Base-by-base conservation (phyloP, 2,329 filamentous ascomycete species). In the Diaporthe longicolla region DNA sequence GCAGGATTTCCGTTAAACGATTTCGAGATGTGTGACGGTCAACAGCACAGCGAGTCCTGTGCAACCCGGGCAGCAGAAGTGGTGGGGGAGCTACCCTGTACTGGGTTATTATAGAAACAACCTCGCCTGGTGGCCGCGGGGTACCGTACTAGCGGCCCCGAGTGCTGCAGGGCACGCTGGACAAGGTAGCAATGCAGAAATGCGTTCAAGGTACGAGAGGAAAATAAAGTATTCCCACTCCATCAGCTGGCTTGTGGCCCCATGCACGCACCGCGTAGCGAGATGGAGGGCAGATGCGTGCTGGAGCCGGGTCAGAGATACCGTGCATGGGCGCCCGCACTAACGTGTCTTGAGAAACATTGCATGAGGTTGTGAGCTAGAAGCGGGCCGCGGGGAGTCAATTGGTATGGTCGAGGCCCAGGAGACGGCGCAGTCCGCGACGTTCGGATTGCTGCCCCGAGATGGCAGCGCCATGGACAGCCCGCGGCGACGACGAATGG, bases 131-230 rank as follows among this genome's bases (percentile, higher is more conserved):
- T 55, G 57, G 71, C n/a, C 54, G 45, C 68, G 68, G 73, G 69
- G 68, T 74, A 70, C 59, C 48, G 52, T 45, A 50, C 59, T 63
- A 65, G 50, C 37, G 73, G 59, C 66, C 68, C 72, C 63, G 74
- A 71, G 35, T 48, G 24, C 68, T 73, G 72, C 74, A 75, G 43
- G 32, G 24, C 50, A 43, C 63, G 66, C 48, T 45, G 40, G 54
- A 48, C 74, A 55, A 65, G 69, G 74, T 74, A 70, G 72, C 69
- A 76, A 55, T 72, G 73, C 69, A 70, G 74, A 45, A 70, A 57
- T 66, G 24, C 65, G 69, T 59, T 61, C 63, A 54, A 72, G 65
- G 72, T 70, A 75, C 72, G 55, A 66, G 59, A 40, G 65, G 55
- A 70, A 61, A 70, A 69, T 35, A 66, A 24, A 45, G 40, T 45